phyloP scores from a whole-genome alignment of 306 rosid genomes.

The Neltuma alba region DNA sequence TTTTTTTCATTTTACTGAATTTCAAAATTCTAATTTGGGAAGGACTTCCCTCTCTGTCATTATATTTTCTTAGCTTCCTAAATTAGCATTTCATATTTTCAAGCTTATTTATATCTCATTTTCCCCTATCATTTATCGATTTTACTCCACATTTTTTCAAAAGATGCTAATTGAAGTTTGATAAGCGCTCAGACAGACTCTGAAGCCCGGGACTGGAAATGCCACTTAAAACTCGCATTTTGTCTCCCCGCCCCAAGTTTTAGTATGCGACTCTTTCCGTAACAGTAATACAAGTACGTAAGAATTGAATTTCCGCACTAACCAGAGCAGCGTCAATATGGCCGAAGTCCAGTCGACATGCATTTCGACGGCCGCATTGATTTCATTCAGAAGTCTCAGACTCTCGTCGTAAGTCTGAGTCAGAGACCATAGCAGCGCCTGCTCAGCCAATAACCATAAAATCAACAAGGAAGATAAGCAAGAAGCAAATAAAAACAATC shows the following conservation, averaged over 20 bases:
- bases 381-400: constrained; percentile 73
- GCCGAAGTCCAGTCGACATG: constrained; percentile 66
- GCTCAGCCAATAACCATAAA: constrained; percentile 29
- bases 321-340: constrained; percentile 73
- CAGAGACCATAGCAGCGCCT: constrained; percentile 77
- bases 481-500: neutral
- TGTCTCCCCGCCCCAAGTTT: too few relatives aligned
- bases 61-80: too few relatives aligned
- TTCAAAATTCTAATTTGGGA: too few relatives aligned
- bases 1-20: too few relatives aligned
- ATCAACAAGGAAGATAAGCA: neutral
- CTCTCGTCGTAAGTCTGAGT: constrained; percentile 73
- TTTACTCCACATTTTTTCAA: neutral
- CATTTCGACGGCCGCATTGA: constrained; percentile 89
- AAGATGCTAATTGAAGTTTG: neutral
- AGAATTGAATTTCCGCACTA: constrained; percentile 7
- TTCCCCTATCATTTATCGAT: too few relatives aligned
- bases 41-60: too few relatives aligned
- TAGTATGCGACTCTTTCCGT: too few relatives aligned
- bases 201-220: too few relatives aligned
- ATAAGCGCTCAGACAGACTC: neutral
- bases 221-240: neutral
- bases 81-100: too few relatives aligned
- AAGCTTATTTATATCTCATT: too few relatives aligned
- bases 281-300: neutral